Conservation (phyloP, 1,284 basidiomycete genomes). For the Heterobasidion irregulare region DNA sequence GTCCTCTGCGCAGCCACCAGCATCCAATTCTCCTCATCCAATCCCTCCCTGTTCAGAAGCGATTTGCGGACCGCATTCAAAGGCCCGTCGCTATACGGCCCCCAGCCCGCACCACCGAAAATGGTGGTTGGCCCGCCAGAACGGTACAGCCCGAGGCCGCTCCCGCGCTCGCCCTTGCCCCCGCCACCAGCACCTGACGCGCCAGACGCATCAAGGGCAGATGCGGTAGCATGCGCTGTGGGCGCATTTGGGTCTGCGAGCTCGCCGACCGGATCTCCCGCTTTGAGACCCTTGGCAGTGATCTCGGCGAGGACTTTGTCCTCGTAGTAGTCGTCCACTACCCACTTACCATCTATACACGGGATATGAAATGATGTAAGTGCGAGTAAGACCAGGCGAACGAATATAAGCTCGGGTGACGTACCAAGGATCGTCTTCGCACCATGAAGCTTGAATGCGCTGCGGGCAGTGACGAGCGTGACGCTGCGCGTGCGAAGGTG, state of each 20-base stretch:
- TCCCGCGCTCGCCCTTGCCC: constrained; percentile 20
- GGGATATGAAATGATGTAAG: not conserved
- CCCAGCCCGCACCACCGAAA: constrained; percentile 74
- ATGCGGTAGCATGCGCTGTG: constrained; percentile 33
- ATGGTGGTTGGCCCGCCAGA: constrained; percentile 83
- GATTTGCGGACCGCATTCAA: constrained; percentile 73
- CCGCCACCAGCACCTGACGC: constrained; percentile 17
- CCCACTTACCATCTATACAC: constrained; percentile 74
- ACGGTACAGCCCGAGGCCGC: constrained; percentile 59
- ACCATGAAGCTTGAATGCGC: constrained; percentile 92
- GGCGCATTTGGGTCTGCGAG: constrained; percentile 58
- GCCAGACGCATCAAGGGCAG: constrained; percentile 27
- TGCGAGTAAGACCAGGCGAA: not conserved
- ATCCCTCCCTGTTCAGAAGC: constrained; percentile 59
- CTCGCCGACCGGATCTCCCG: constrained; percentile 73
- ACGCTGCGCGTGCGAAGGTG: constrained; percentile 89
- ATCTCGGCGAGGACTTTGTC: constrained; percentile 70
- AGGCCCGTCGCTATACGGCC: constrained; percentile 80
- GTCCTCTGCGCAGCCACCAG: constrained; percentile 62
- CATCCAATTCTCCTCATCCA: constrained; percentile 89
- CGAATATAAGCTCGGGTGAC: constrained; percentile 13
- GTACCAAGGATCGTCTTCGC: constrained; percentile 81
- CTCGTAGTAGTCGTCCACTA: constrained; percentile 95
- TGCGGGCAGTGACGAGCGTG: constrained; percentile 87
- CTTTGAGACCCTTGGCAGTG: constrained; percentile 59